Evolutionary conservation across 306 rosid genomes (phyloP).

Genomic region (Rosa chinensis): DNA sequence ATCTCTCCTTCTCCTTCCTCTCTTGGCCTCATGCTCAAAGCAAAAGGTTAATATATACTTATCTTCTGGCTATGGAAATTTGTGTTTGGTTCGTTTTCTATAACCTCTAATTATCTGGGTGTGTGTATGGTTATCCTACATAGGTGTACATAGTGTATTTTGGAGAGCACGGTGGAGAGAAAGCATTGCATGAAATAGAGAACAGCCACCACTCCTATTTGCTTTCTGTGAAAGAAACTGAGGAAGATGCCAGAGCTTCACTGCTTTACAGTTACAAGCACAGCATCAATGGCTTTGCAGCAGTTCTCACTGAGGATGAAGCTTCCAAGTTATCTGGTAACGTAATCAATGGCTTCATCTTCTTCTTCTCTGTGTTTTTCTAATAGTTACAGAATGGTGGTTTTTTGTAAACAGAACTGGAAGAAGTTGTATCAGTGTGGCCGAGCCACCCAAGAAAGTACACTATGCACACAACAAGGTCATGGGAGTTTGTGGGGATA

Average conservation of each 20-base stretch:
- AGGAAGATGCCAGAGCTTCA: slow-evolving; percentile 62
- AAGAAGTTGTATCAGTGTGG: slow-evolving; percentile 32
- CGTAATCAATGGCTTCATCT: not conserved
- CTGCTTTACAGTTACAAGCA: slow-evolving; percentile 83
- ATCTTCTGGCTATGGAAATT: not conserved
- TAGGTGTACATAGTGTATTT: slow-evolving; percentile 71
- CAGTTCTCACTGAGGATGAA: slow-evolving; percentile 65
- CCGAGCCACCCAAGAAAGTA: slow-evolving; percentile 30
- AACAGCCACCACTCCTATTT: slow-evolving; percentile 60
- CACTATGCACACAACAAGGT: slow-evolving; percentile 39
- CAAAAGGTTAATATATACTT: slow-evolving; percentile 12
- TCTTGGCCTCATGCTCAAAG: slow-evolving; percentile 31
- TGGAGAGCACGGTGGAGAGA: slow-evolving; percentile 48
- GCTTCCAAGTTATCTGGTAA: slow-evolving; percentile 71
- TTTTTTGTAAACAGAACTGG: slow-evolving; percentile 5
- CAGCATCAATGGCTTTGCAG: slow-evolving; percentile 89
- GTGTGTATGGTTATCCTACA: not conserved
- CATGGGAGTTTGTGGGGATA: slow-evolving; percentile 36
- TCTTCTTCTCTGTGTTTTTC: not conserved
- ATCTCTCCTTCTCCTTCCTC: slow-evolving; percentile 27
- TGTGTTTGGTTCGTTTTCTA: not conserved
- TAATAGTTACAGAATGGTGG: slow-evolving; percentile 13
- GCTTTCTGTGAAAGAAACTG: slow-evolving; percentile 54
- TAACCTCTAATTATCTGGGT: not conserved
- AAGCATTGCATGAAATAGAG: slow-evolving; percentile 48